Evolutionary conservation across 176 grass and related monocot species (phyloP), one percentile per base, ranked within the genome.

Genomic region (Aegilops longissima): DNA sequence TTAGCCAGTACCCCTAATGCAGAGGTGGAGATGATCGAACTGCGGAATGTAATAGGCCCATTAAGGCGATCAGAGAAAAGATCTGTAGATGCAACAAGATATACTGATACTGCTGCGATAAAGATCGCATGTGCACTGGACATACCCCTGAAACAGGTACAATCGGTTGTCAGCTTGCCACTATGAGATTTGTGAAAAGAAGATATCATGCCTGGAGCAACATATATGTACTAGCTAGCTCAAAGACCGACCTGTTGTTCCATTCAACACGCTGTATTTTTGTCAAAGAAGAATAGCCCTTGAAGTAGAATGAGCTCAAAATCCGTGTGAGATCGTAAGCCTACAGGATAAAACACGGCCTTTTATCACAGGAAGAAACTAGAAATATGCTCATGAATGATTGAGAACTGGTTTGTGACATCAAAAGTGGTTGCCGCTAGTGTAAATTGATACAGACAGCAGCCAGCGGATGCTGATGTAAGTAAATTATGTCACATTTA

Each of bases 261-360:
- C 97, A 99, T 85, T 99, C 97, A 8, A 92, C 80, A 52, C 91
- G 89, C 75, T 99, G 97, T 80, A 91, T 87, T 84, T 93, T 96
- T 90, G 90, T 93, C 35, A 99, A 85, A 84, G 74, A 99, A 92
- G 89, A 42, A 88, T 93, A 93, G 36, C 92, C 87, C 79, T 96
- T 96, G 61, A 91, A 96, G 87, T 90, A 96, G 78, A 93, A 89
- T 31, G 94, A 90, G 89, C 92, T 99, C 76, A 96, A 14, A 80
- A 90, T 24, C 72, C 85, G 16, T 70, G 94, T 96, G 49, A 89
- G 75, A 75, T 99, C 92, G 86, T 99, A 96, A 70, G 85, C 87
- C 97, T 99, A 84, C 76, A 81, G 31, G 72, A 73, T 76, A 88
- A 77, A 82, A 40, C 29, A 72, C 80, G 51, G 1, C 31, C 14